These are phyloP conservation scores for Nicotiana tabacum DNA, from an alignment of 257 asterid genomes.

Conservation along the genomic window DNA sequence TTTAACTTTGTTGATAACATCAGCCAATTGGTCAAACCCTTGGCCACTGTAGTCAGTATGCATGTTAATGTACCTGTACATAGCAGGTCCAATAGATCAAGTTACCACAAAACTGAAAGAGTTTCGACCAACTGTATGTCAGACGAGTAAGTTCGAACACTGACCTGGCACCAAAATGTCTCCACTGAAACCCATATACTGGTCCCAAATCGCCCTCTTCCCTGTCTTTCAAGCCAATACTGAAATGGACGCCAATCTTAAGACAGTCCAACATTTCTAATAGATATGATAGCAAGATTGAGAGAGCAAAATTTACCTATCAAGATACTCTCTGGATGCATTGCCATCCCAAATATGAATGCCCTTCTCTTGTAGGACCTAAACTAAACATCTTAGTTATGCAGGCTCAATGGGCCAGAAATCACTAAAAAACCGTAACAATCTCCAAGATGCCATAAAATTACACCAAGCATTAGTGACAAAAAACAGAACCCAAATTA, in stretches of 20 bases:
- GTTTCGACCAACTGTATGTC: constrained; percentile 1
- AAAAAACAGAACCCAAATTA: not conserved
- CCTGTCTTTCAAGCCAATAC: constrained; percentile 41
- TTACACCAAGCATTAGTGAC: not conserved
- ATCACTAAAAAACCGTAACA: not conserved
- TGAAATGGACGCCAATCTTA: constrained; percentile 10
- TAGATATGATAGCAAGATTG: not conserved
- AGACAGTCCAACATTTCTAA: not conserved
- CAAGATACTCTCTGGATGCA: constrained; percentile 46
- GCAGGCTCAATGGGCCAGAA: not conserved
- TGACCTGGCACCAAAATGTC: constrained; percentile 44
- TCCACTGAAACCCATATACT: constrained; percentile 48
- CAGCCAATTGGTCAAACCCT: constrained; percentile 42
- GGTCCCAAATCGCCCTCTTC: constrained; percentile 54
- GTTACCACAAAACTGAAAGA: not conserved
- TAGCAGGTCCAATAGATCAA: constrained; percentile 5
- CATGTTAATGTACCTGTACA: constrained; percentile 40
- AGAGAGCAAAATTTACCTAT: constrained; percentile 26
- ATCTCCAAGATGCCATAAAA: not conserved
- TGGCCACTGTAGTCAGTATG: constrained; percentile 43
- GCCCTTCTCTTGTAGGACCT: constrained; percentile 44
- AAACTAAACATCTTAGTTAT: constrained; percentile 1
- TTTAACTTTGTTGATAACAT: constrained; percentile 35
- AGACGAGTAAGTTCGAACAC: constrained; percentile 6
- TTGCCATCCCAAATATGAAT: constrained; percentile 55